Base-by-base conservation (phyloP, 768 basidiomycete species). In the Russula abietina region DNA sequence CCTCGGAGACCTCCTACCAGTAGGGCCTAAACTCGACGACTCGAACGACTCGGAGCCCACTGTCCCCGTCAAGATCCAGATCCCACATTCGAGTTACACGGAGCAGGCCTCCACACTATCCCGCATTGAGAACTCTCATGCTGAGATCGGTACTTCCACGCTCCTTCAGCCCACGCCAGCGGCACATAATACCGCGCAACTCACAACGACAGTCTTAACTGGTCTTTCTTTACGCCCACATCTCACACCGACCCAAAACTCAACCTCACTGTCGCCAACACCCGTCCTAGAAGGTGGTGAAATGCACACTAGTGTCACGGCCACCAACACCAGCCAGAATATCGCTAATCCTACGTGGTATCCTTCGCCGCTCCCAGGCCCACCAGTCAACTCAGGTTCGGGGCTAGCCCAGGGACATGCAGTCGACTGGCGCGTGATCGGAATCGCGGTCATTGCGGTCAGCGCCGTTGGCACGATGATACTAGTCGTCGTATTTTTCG, bases 381-480 rank as follows among this genome's bases (percentile, higher is more conserved):
- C 62, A 12, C 57, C 62, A 17, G 22, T 30, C 28, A 16, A 7
- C 38, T 39, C 38, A 39, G 46, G 32, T 46, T 46, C 19, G 8
- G 55, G 45, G 55, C 58, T 8, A 19, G 6, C 45, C 22, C 55
- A 56, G 75, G 57, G 38, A 49, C 36, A 63, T 17, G 28, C 30
- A 33, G 22, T 26, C n/a, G 52, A 81, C 69, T 89, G 87, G 87
- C 86, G 87, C 72, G 79, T 86, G 50, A 79, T 89, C 57, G 88
- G 88, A 22, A 81, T 89, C 61, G 79, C 80, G 14, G 79, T 88
- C 59, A 81, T 88, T 63, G 77, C 80, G n/a, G 77, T 90, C 68
- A 83, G 79, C 53, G 76, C 82, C 41, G 75, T 89, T 56, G 84
- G 78, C 30, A 77, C 75, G 3, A 73, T 80, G 55, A 79, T 87